phyloP scores from a whole-genome alignment of 164 flowering plant species.

The Brasenia schreberi region DNA sequence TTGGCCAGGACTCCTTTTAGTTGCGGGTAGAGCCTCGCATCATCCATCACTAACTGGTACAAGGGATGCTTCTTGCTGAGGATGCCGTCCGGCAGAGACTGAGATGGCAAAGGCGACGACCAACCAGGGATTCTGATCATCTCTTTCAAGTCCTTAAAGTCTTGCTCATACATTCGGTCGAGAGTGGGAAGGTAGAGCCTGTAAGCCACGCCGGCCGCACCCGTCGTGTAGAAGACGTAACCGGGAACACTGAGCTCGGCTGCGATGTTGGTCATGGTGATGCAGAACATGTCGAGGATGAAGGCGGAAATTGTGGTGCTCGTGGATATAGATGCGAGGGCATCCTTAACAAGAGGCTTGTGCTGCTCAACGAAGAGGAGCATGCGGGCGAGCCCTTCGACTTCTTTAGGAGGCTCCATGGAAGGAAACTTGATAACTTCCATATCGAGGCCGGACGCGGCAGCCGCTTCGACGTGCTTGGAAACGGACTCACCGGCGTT shows the following conservation, averaged over 20 bases:
- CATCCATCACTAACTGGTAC: neutral
- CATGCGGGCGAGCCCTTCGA: neutral
- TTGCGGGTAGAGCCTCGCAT: constrained; percentile 3
- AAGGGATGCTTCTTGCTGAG: neutral
- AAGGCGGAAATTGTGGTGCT: constrained; percentile 5
- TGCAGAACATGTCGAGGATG: constrained; percentile 22
- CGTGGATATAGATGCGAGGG: neutral
- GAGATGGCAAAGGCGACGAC: constrained; percentile 9
- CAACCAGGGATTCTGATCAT: constrained; percentile 9
- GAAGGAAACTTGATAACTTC: constrained; percentile 28
- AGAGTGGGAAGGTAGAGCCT: constrained; percentile 7
- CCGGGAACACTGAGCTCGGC: constrained; percentile 17
- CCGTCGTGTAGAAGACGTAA: constrained; percentile 21
- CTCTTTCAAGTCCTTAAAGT: neutral
- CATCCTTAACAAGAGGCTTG: constrained; percentile 10
- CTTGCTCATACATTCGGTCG: neutral
- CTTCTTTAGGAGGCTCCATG: neutral
- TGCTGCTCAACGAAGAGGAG: constrained; percentile 5
- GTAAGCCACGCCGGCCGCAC: constrained; percentile 10
- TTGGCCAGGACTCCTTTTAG: constrained; percentile 26
- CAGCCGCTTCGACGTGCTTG: constrained; percentile 6
- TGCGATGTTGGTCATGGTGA: constrained; percentile 19
- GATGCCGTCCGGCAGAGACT: constrained; percentile 3
- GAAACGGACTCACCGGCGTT: constrained; percentile 24
- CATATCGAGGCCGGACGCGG: constrained; percentile 24